A percentile compares a stretch with the other conserved stretches of the same genome.
These are phyloP conservation scores for Buxus sempervirens DNA, from an alignment of 164 flowering plant species.

Conservation along the genomic window DNA sequence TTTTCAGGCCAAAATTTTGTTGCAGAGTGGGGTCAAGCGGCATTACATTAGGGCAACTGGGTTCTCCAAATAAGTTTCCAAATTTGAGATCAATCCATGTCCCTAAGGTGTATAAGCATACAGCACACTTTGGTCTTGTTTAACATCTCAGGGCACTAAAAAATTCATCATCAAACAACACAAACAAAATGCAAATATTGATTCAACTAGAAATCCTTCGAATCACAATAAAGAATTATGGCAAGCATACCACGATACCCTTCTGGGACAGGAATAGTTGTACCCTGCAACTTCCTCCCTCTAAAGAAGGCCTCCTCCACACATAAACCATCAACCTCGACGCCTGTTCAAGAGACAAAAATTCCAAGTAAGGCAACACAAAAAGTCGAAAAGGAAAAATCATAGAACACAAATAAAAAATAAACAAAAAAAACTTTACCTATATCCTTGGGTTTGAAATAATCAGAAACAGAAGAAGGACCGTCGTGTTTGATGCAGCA, in stretches of 20 bases:
- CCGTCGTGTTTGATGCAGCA: conserved; percentile 84
- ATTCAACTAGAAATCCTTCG: not conserved
- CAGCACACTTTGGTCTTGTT: too few species aligned
- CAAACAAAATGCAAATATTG: not conserved
- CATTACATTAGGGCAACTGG: too few species aligned
- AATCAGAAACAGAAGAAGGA: conserved; percentile 66
- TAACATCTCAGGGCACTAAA: too few species aligned
- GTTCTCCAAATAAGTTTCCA: too few species aligned
- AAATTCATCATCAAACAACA: not conserved
- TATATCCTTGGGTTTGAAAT: conserved; percentile 66
- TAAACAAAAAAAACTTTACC: conserved; percentile 21
- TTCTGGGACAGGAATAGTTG: conserved; percentile 56
- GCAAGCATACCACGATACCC: conserved; percentile 61
- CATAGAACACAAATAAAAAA: not conserved
- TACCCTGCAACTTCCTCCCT: conserved; percentile 87
- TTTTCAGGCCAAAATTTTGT: too few species aligned
- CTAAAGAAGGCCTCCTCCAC: conserved; percentile 79
- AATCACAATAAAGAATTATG: not conserved
- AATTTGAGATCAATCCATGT: too few species aligned
- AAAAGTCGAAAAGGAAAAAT: not conserved
- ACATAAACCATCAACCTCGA: conserved; percentile 58
- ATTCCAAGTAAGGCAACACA: not conserved
- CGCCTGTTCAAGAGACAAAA: conserved; percentile 28
- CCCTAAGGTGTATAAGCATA: too few species aligned
- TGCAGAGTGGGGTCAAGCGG: too few species aligned